Conservation (phyloP, 2,329 filamentous ascomycete genomes). For the Alternaria tenuissima region DNA sequence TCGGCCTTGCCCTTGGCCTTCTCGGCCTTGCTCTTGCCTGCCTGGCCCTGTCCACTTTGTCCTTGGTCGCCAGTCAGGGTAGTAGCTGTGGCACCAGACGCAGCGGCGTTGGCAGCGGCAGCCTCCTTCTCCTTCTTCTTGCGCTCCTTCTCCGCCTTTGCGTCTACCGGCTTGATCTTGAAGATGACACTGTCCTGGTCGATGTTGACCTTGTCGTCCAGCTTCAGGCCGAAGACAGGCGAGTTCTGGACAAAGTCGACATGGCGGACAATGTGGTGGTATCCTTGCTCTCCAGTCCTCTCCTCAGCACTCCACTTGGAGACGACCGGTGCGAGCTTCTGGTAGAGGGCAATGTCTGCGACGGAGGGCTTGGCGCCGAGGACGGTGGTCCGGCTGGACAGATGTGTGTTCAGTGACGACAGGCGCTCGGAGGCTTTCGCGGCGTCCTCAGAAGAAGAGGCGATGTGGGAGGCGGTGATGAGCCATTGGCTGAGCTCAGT, state of each 20-base stretch:
- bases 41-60: conserved; percentile 47
- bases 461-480: conserved; percentile 76
- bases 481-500: conserved; percentile 91
- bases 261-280: conserved; percentile 89
- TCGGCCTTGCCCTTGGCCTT: conserved; percentile 63
- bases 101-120: conserved; percentile 63
- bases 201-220: conserved; percentile 80
- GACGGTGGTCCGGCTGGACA: conserved; percentile 86
- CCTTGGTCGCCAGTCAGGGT: conserved; percentile 42
- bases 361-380: conserved; percentile 89
- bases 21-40: conserved; percentile 57
- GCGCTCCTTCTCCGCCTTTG: conserved; percentile 94
- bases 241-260: conserved; percentile 96
- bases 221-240: conserved; percentile 70
- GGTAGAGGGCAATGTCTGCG: conserved; percentile 85
- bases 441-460: conserved; percentile 65
- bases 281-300: conserved; percentile 86
- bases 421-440: conserved; percentile 70
- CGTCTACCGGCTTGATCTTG: conserved; percentile 86
- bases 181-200: conserved; percentile 83
- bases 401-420: conserved; percentile 82
- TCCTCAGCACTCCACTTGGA: conserved; percentile 83
- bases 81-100: conserved; percentile 57
- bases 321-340: conserved; percentile 77
- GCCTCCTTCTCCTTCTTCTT: conserved; percentile 93